phyloP scores from a whole-genome alignment of 2,329 filamentous ascomycete species.

The Pseudogymnoascus sp. region DNA sequence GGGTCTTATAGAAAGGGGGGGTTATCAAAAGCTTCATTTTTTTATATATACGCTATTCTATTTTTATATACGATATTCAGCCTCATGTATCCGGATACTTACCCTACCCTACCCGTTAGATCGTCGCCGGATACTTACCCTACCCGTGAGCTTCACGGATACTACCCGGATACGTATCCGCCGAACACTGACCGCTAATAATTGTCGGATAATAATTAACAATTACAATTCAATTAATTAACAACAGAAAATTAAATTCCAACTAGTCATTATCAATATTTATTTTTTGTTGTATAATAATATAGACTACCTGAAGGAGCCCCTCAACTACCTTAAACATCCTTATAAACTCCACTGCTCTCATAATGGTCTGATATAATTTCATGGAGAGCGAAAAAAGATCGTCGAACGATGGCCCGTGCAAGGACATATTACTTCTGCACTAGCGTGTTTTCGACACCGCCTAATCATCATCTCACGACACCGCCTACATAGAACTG shows the following conservation, averaged over 20 bases:
- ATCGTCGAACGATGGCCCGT: neutral
- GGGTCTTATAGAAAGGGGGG: too few relatives aligned
- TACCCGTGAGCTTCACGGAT: too few relatives aligned
- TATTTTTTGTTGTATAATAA: neutral
- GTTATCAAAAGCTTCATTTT: too few relatives aligned
- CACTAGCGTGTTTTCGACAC: conserved; percentile 9
- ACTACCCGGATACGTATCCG: too few relatives aligned
- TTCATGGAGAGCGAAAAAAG: neutral
- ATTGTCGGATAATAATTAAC: neutral
- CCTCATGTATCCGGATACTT: too few relatives aligned
- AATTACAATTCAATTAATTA: neutral
- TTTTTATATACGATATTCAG: too few relatives aligned
- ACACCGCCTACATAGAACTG: conserved; percentile 10
- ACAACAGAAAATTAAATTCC: neutral
- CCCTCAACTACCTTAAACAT: neutral
- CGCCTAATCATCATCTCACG: conserved; percentile 8
- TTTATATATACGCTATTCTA: too few relatives aligned
- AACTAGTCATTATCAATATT: neutral
- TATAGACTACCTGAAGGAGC: neutral
- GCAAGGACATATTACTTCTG: neutral
- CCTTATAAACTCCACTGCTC: neutral
- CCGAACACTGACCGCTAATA: too few relatives aligned
- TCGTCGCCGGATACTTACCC: too few relatives aligned
- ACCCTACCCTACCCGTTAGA: too few relatives aligned
- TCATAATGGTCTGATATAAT: neutral